Base-by-base conservation (phyloP, 2,329 filamentous ascomycete genomes). In the Lachnellula occidentalis region DNA sequence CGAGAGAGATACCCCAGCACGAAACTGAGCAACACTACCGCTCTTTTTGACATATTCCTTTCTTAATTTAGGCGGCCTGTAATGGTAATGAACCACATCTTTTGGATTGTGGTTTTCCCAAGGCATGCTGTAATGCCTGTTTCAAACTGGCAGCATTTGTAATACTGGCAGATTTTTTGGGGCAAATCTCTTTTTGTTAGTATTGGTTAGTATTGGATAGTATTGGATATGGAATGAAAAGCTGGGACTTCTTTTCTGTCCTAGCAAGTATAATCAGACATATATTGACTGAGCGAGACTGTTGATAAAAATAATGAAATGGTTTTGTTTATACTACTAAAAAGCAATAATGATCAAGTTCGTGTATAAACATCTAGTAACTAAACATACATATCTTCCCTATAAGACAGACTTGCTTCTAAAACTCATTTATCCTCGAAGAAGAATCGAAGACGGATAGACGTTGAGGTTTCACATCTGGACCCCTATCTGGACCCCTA, bases 1-100 rank as follows among this genome's bases (percentile, higher is more conserved):
- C 22, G 49, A 46, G 37, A 43, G 56, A 61, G 58, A 64, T 65
- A 62, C 62, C 60, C 60, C 63, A 48, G 59, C 60, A 62, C 56
- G 56, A 45, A 62, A 19, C 52, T 58, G 60, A 63, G 62, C 58
- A 57, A 50, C 56, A 56, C 48, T 37, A 53, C 34, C 56, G 54
- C 60, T 63, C 59, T 57, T 60, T 57, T 48, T 24, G 19, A 50
- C n/a, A n/a, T 52, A 47, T 37, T 55, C 48, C 43, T 34, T 51
- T 51, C 58, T 53, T 54, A 56, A 46, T 58, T 56, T 53, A 34
- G 45, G 46, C 49, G 50, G 42, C 51, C 50, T 58, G 52, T 56
- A 54, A 52, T 53, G 53, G 53, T 45, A 58, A 45, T 56, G 31
- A 51, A 56, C 34, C 22, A 56, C 54, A 58, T 53, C 50, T 55